Evolutionary conservation across 495 filamentous ascomycete genomes (phyloP).

Genomic region (Patellaria atrata): DNA sequence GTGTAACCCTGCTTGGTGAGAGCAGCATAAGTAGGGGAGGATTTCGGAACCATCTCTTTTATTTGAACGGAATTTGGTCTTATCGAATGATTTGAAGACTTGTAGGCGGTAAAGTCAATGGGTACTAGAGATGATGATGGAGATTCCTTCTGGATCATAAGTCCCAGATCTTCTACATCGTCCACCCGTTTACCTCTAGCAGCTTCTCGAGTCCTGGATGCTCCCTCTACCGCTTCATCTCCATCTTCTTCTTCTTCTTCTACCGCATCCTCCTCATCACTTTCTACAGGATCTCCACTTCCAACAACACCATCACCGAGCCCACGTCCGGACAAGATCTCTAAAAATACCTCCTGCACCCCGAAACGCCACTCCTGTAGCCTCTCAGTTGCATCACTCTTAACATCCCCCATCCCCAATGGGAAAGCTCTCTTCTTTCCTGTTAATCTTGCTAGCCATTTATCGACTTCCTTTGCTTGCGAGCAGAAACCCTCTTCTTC

Average conservation of each 20-base stretch:
- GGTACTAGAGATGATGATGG: slow-evolving; percentile 36
- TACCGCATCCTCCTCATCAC: slow-evolving; percentile 54
- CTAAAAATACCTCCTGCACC: slow-evolving; percentile 52
- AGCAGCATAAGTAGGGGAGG: slow-evolving; percentile 71
- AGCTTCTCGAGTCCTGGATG: slow-evolving; percentile 21
- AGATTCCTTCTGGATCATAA: slow-evolving; percentile 37
- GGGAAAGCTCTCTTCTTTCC: slow-evolving; percentile 68
- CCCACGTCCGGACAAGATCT: slow-evolving; percentile 45
- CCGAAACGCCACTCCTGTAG: slow-evolving; percentile 66
- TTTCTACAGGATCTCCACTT: slow-evolving; percentile 70
- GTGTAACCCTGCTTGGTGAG: slow-evolving; percentile 94
- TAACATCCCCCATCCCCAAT: slow-evolving; percentile 75
- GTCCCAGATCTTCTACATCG: slow-evolving; percentile 78
- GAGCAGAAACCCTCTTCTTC: slow-evolving; percentile 84
- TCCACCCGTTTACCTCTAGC: slow-evolving; percentile 38
- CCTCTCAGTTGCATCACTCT: slow-evolving; percentile 47
- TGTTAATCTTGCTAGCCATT: slow-evolving; percentile 89
- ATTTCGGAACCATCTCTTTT: slow-evolving; percentile 89
- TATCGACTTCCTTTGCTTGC: slow-evolving; percentile 77
- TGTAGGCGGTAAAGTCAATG: slow-evolving; percentile 71
- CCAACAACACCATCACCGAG: slow-evolving; percentile 69
- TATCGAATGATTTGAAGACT: slow-evolving; percentile 21
- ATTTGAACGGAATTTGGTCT: slow-evolving; percentile 29
- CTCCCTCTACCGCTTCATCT: slow-evolving; percentile 31
- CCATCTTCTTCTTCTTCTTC: slow-evolving; percentile 46